phyloP scores from a whole-genome alignment of 768 basidiomycete species.

The Tremella mesenterica region DNA sequence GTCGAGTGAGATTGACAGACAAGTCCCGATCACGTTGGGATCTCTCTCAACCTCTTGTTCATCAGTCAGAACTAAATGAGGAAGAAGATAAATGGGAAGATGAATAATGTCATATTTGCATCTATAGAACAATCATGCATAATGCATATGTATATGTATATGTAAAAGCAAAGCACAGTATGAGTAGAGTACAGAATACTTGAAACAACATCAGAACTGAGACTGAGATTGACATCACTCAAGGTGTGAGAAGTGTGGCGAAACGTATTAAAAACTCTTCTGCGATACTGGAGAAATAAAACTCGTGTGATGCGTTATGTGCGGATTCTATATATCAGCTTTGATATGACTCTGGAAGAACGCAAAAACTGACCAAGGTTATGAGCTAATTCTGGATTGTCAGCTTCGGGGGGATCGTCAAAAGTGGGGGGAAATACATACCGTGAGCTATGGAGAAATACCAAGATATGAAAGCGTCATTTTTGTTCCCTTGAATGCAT shows the following conservation, averaged over 20 bases:
- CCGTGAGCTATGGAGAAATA: constrained; percentile 85
- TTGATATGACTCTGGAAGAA: background rate
- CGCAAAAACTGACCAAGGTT: constrained; percentile 21
- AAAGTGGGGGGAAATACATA: constrained; percentile 3
- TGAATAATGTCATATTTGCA: no score
- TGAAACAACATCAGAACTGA: no score
- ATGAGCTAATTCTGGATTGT: constrained; percentile 22
- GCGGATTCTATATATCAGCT: constrained; percentile 26
- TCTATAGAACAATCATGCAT: no score
- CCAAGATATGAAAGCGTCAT: constrained; percentile 74
- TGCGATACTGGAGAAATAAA: constrained; percentile 85
- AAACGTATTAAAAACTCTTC: constrained; percentile 51
- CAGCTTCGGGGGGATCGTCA: background rate
- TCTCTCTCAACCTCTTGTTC: no score
- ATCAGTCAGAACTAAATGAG: no score
- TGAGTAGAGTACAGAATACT: no score
- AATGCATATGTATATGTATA: no score
- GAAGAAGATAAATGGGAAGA: no score
- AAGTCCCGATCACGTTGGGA: no score
- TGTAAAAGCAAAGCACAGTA: no score
- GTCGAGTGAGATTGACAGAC: no score
- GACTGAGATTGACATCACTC: no score
- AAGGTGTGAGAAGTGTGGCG: constrained; percentile 11
- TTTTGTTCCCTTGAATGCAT: constrained; percentile 54
- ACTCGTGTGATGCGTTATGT: constrained; percentile 88